Conservation (phyloP, 192 early-diverging fungal species). For the Podila minutissima region DNA sequence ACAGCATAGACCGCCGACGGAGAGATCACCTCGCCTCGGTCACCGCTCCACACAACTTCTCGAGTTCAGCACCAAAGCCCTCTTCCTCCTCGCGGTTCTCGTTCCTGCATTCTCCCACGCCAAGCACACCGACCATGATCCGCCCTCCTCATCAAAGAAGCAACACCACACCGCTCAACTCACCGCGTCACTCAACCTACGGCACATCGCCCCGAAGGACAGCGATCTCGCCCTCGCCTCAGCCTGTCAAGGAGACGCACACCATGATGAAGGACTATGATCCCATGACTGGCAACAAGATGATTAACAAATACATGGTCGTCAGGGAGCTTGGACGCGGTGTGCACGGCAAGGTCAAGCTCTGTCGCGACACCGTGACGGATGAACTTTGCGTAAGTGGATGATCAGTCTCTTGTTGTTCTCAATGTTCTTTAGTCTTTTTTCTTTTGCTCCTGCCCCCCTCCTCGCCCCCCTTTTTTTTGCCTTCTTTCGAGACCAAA, state of each 20-base stretch:
- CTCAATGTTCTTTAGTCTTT: background rate
- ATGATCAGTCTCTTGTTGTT: background rate
- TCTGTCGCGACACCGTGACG: slow-evolving; percentile 83
- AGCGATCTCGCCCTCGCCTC: slow-evolving; percentile 29
- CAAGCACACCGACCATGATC: slow-evolving; percentile 36
- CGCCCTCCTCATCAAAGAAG: slow-evolving; percentile 30
- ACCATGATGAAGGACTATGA: slow-evolving; percentile 87
- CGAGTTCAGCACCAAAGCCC: slow-evolving; percentile 30
- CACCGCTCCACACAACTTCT: slow-evolving; percentile 14
- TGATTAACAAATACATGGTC: slow-evolving; percentile 96
- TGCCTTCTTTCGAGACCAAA: slow-evolving; percentile 9
- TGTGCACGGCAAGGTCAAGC: slow-evolving; percentile 96
- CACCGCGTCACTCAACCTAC: slow-evolving; percentile 22
- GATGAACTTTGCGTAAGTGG: slow-evolving; percentile 78
- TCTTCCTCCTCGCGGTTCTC: slow-evolving; percentile 31
- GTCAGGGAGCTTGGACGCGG: slow-evolving; percentile 91
- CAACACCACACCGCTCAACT: slow-evolving; percentile 29
- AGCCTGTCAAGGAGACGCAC: slow-evolving; percentile 82
- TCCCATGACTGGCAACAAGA: slow-evolving; percentile 87
- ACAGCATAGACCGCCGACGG: slow-evolving; percentile 29
- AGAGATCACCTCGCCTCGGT: slow-evolving; percentile 23
- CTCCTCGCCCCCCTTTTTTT: slow-evolving; percentile 4
- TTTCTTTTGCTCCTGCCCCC: background rate
- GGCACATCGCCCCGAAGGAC: slow-evolving; percentile 25
- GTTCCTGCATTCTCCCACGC: slow-evolving; percentile 40